Evolutionary conservation across 1,139 yeast genomes (phyloP), one percentile per base, ranked within the genome.

Genomic region (Pichia sp.): DNA sequence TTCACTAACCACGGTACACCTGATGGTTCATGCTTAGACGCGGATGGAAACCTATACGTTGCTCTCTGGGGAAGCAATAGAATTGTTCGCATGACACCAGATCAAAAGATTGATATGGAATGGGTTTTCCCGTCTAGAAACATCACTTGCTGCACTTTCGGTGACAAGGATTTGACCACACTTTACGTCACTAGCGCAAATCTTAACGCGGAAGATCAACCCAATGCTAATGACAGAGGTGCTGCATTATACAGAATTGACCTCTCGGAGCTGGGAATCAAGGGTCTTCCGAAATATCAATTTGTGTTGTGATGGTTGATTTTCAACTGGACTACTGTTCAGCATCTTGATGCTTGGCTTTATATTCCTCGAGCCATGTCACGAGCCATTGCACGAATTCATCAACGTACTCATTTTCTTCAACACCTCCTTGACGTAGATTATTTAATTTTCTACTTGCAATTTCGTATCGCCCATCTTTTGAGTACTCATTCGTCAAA

Each of bases 21-120:
- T 0, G 97, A 88, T 57, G 97, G 97, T 24, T 66, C 83, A 48
- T 67, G 78, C 16, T 62, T 82, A 45, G 76, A 84, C 34, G 58
- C 60, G 9, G 67, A 73, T 32, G 83, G 79, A n/a, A 67, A 74
- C 39, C 56, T 88, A 26, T 84, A 74, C 62, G 63, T 77, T 2
- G 83, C 94, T 0, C 72, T 84, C 9, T 87, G 81, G 73, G 69
- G 77, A 24, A 68, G 80, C 2, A 57, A 66, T 26, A 57, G 71
- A 17, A 75, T 87, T 10, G 65, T 74, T 27, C 74, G 74, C 48
- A 64, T 74, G 41, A 64, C 72, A 42, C 37, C 66, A 9, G 40
- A 55, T 0, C 91, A 88, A 1, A 53, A 66, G 35, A 54, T 81
- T 21, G 56, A 76, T 16, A 70, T 71, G 46, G 69, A 67, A 42